A percentile compares a stretch with the other conserved stretches of the same genome.
Conservation (phyloP, 2,329 filamentous ascomycete genomes). For the Cladophialophora exuberans region DNA sequence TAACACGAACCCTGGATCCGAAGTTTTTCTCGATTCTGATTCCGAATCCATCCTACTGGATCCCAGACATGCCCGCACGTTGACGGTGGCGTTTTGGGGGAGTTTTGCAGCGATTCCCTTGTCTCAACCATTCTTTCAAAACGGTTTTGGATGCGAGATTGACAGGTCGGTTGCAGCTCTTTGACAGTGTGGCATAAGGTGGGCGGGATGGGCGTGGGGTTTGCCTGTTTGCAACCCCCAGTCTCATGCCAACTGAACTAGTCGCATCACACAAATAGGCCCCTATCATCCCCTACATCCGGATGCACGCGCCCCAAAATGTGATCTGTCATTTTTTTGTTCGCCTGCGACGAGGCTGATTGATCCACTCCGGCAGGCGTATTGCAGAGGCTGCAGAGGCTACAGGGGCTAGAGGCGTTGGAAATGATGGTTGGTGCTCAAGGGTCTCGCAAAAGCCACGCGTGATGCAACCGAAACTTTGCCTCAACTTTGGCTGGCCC, state of each 20-base stretch:
- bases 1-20: no score
- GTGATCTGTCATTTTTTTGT: constrained; percentile 3
- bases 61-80: not conserved
- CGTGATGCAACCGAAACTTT: no score
- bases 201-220: not conserved
- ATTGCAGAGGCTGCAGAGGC: not conserved
- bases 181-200: not conserved
- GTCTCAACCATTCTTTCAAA: constrained; percentile 1
- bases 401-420: not conserved
- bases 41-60: no score
- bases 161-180: constrained; percentile 7
- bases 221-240: no score
- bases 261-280: not conserved
- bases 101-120: not conserved
- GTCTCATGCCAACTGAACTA: no score
- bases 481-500: no score
- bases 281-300: not conserved
- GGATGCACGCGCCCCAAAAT: not conserved
- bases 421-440: no score
- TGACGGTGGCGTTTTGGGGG: not conserved
- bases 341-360: not conserved
- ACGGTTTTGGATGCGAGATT: not conserved
- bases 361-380: not conserved
- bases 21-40: no score
- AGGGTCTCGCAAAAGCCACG: no score